Base-by-base conservation (phyloP, 1,284 basidiomycete genomes). In the Tremellales sp. region DNA sequence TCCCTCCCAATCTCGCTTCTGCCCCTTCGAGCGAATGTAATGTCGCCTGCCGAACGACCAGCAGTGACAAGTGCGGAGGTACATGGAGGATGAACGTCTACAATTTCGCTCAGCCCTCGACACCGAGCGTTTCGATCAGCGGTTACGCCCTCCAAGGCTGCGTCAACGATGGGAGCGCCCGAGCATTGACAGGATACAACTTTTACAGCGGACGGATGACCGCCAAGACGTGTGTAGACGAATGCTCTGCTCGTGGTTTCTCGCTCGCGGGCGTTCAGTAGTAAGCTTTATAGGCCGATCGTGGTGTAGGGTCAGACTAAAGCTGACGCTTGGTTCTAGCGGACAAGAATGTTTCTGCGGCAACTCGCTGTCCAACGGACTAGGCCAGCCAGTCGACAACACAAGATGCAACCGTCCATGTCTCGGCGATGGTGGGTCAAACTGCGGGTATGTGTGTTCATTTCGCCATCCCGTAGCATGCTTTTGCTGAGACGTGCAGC, bases 181-280 rank as follows among this genome's bases (percentile, higher is more conserved):
- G 58, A 33, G 49, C 49, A 19, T 40, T 60, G 10, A 41, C 46
- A 22, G 43, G 43, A 31, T 31, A 31, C 19, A 37, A 24, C 4
- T 52, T 49, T 44, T n/a, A 40, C 24, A 44, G 48, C 39, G 21
- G 47, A 12, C 40, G 37, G 39, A 56, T 60, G 55, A 62, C 55
- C 4, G 43, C 40, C 17, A 40, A 52, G 37, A 29, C 40, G 5
- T 68, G 65, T 40, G 45, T 60, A 21, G 27, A 37, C 40, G 50
- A 37, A 15, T 49, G 51, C 26, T 40, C 25, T 19, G 29, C 45
- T 10, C 41, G 37, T 25, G 52, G 53, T 22, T 48, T 27, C 45
- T 24, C 43, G n/a, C 40, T 41, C 31, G 50, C 47, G 22, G 43
- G 53, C 37, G 27, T 50, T 22, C 59, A 67, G 49, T 62, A 60